A percentile compares a stretch with the other conserved stretches of the same genome.
Evolutionary conservation across 805 yeast genomes (phyloP).

Genomic region (Nakazawaea wickerhamii): DNA sequence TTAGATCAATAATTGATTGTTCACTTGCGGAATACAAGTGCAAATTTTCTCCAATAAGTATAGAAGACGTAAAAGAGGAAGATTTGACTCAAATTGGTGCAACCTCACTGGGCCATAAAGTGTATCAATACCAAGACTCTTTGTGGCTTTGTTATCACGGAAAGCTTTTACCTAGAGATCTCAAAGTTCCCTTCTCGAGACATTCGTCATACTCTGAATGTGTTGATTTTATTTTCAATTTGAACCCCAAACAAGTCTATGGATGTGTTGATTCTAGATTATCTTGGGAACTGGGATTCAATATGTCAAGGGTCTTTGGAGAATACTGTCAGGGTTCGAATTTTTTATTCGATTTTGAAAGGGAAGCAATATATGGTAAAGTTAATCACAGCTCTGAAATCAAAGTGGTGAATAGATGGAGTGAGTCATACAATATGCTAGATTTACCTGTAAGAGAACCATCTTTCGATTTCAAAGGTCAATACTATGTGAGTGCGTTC

Average conservation of each 20-base stretch:
- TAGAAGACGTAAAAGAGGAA: background rate
- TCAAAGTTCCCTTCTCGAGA: slow-evolving; percentile 37
- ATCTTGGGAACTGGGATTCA: slow-evolving; percentile 34
- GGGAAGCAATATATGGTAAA: slow-evolving; percentile 12
- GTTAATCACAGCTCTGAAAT: background rate
- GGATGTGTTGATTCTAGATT: slow-evolving; percentile 33
- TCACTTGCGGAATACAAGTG: background rate
- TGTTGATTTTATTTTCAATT: slow-evolving; percentile 27
- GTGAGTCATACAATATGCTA: background rate
- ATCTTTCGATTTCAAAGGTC: slow-evolving; percentile 12
- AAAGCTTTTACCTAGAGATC: slow-evolving; percentile 29
- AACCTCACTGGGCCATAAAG: slow-evolving; percentile 21
- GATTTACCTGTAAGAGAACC: background rate
- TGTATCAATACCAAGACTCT: slow-evolving; percentile 17
- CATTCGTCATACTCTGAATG: slow-evolving; percentile 43
- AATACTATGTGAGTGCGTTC: slow-evolving; percentile 13
- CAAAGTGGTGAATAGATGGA: slow-evolving; percentile 13
- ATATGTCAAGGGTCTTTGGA: slow-evolving; percentile 37
- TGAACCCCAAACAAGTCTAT: slow-evolving; percentile 36
- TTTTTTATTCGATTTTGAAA: slow-evolving; percentile 17
- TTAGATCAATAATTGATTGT: slow-evolving; percentile 1
- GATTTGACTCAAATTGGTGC: background rate
- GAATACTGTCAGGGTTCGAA: slow-evolving; percentile 22
- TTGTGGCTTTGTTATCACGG: slow-evolving; percentile 21
- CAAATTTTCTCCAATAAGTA: background rate